These are phyloP conservation scores for Singerocomus inundabilis DNA, from an alignment of 1,284 basidiomycete genomes.

Conservation along the genomic window DNA sequence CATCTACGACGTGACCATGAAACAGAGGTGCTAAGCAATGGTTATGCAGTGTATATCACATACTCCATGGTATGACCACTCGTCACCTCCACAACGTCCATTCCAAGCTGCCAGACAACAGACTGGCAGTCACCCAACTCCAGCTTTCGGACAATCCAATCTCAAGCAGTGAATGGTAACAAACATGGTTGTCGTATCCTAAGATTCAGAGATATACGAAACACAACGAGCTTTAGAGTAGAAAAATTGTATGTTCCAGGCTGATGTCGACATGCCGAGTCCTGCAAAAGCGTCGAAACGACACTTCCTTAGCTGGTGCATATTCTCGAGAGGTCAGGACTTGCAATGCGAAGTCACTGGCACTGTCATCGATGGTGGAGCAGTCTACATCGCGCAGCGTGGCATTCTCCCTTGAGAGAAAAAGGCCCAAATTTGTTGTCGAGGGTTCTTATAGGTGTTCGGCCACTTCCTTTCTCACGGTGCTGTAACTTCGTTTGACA, in stretches of 20 bases:
- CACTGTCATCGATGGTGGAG: slow-evolving; percentile 47
- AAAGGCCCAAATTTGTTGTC: background rate
- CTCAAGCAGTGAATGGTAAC: background rate
- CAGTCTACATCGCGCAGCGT: slow-evolving; percentile 45
- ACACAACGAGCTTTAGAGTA: background rate
- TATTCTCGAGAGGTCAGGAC: slow-evolving; percentile 47
- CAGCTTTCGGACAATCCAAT: background rate
- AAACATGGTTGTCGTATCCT: background rate
- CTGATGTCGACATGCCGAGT: slow-evolving; percentile 50
- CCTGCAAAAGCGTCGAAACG: slow-evolving; percentile 43
- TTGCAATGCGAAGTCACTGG: slow-evolving; percentile 42
- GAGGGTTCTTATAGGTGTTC: slow-evolving; percentile 27
- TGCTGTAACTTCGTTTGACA: no score
- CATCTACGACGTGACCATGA: background rate
- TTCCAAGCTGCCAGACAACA: slow-evolving; percentile 22
- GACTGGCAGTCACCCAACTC: slow-evolving; percentile 28
- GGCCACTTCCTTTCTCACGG: slow-evolving; percentile 25
- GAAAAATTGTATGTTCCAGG: slow-evolving; percentile 39
- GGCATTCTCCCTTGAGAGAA: slow-evolving; percentile 43
- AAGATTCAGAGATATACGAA: background rate
- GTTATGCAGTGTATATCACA: background rate
- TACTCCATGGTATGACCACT: slow-evolving; percentile 21
- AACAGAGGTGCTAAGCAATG: background rate
- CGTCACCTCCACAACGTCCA: slow-evolving; percentile 29
- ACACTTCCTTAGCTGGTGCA: slow-evolving; percentile 51